phyloP scores from a whole-genome alignment of 495 filamentous ascomycete species.

The Halenospora varia region DNA sequence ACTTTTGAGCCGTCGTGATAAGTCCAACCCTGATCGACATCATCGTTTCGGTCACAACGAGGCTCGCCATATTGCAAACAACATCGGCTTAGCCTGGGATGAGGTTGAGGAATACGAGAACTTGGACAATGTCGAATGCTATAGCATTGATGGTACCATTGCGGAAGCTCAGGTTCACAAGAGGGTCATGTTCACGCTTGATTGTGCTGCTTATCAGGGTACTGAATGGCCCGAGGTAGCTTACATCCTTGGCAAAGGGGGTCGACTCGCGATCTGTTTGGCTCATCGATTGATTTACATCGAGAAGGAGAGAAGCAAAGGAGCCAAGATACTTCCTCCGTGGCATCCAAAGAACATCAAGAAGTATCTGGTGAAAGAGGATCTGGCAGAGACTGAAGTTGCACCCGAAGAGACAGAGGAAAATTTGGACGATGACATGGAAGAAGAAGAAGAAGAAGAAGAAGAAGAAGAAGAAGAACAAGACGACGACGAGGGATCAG shows the following conservation, averaged over 20 bases:
- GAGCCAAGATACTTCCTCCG: neutral
- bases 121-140: neutral
- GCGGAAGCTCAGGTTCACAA: neutral
- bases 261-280: neutral
- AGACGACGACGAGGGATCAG: no score
- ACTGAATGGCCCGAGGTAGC: neutral
- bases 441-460: no score
- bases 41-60: neutral
- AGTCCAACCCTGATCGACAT: neutral
- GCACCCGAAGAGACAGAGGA: no score
- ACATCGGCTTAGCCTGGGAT: neutral
- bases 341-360: neutral
- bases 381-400: no score
- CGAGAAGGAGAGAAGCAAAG: neutral
- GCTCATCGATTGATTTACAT: neutral
- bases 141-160: neutral
- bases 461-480: no score
- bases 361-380: neutral
- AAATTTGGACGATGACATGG: no score
- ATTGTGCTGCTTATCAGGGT: neutral
- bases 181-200: neutral
- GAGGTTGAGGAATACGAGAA: neutral
- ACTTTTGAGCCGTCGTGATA: neutral
- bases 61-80: neutral
- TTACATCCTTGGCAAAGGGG: neutral